Evolutionary conservation across 106 monocot species (phyloP).

Genomic region (Vanilla planifolia): DNA sequence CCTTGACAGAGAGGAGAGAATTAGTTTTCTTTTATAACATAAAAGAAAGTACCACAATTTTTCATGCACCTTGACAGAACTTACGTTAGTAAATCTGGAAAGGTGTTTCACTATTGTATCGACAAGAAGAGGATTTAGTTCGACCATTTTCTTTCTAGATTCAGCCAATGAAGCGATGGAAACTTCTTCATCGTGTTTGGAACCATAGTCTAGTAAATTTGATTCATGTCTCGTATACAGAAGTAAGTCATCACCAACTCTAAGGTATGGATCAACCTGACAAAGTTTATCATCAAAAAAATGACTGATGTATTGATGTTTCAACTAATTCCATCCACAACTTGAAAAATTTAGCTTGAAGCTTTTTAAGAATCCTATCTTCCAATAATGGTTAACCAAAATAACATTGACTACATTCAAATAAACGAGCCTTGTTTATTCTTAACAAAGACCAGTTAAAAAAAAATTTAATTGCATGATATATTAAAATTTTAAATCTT

Average conservation of each 20-base stretch:
- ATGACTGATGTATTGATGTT: too few species aligned
- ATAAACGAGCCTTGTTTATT: too few species aligned
- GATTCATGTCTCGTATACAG: constrained; percentile 43
- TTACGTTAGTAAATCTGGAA: constrained; percentile 44
- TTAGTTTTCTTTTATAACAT: too few species aligned
- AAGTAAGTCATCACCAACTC: constrained; percentile 62
- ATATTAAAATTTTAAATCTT: too few species aligned
- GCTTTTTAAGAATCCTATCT: too few species aligned
- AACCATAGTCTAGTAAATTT: constrained; percentile 60
- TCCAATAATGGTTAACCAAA: too few species aligned
- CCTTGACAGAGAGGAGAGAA: constrained; percentile 29
- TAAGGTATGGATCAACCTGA: constrained; percentile 72
- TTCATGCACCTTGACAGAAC: constrained; percentile 6
- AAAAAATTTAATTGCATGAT: too few species aligned
- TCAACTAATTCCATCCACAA: too few species aligned
- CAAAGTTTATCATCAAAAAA: constrained; percentile 12
- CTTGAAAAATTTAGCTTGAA: too few species aligned
- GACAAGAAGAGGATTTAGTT: constrained; percentile 27
- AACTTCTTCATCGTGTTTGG: constrained; percentile 41
- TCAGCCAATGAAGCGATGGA: constrained; percentile 30
- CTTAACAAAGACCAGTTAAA: too few species aligned
- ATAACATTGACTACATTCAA: too few species aligned
- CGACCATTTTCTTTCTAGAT: constrained; percentile 31
- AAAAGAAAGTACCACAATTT: constrained; percentile 8
- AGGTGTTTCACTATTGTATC: constrained; percentile 42